These are phyloP conservation scores for Entomortierella lignicola DNA, from an alignment of 192 early-diverging fungal species.

Conservation along the genomic window DNA sequence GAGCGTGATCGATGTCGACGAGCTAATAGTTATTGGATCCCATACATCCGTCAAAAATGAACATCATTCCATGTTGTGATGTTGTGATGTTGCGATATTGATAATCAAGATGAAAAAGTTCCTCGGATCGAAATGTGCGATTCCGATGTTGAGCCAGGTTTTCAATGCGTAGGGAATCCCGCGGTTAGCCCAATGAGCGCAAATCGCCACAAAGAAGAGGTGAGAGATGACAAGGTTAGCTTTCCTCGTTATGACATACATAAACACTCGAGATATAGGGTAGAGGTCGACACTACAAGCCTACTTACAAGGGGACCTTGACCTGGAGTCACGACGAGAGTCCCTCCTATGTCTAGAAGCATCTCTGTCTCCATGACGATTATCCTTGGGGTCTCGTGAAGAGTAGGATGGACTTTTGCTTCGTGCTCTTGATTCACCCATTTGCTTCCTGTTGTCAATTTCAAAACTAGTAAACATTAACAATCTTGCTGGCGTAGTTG, in stretches of 20 bases:
- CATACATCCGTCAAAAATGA: neutral
- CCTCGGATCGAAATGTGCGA: neutral
- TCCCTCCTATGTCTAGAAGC: neutral
- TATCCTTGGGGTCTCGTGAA: neutral
- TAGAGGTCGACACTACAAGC: neutral
- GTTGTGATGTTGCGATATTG: neutral
- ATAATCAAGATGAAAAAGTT: neutral
- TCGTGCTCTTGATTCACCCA: conserved; percentile 25
- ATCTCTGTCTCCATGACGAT: conserved; percentile 7
- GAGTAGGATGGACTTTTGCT: conserved; percentile 12
- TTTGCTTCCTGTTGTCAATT: neutral
- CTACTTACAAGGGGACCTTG: conserved; percentile 47
- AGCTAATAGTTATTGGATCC: neutral
- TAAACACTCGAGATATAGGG: no score
- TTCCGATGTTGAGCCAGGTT: neutral
- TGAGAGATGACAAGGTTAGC: neutral
- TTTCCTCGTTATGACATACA: neutral
- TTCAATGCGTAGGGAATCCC: neutral
- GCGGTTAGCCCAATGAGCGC: conserved; percentile 15
- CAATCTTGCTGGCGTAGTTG: no score
- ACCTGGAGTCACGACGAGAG: conserved; percentile 22
- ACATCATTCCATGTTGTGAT: neutral
- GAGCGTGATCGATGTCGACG: conserved; percentile 36
- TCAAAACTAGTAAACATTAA: no score
- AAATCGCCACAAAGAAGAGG: conserved; percentile 3